Base-by-base conservation (phyloP, 2,329 filamentous ascomycete species). In the Colletotrichum gloeosporioides region DNA sequence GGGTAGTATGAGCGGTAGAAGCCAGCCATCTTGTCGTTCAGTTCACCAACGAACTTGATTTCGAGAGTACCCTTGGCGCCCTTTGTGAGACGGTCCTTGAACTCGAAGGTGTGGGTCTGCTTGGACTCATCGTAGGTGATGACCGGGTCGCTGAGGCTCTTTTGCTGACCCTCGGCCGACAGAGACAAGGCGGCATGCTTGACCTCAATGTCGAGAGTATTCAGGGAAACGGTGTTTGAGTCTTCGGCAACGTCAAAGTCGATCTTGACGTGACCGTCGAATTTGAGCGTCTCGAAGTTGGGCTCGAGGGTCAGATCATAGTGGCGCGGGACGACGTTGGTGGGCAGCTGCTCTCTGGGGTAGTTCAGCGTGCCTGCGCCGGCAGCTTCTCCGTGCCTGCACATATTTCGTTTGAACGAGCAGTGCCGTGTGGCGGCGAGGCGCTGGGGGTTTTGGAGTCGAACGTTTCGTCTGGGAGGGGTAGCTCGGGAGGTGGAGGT, bases 1-100 rank as follows among this genome's bases (percentile, higher is more conserved):
- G 97, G 98, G 89, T 96, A 99, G 8, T 95, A 98, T 2, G 96
- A 98, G 75, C 96, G 93, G 87, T 99, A 99, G 90, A 99, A 99
- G 64, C 96, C 96, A 65, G 96, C 96, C 95, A 99, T 98, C 87
- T 97, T 96, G 84, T 98, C 95, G 85, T 98, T 98, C 81, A 98
- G 88, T 59, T 89, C 90, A 55, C 96, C 96, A 12, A 91, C 93
- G 86, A 98, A 98, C 61, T 84, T 83, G 74, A 90, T 86, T 44
- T 84, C 84, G 69, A 80, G 91, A 92, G 81, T 93, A 25, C 94
- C 95, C 88, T 96, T 96, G 81, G 91, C 90, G 29, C 95, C 95
- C 78, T 94, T 94, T 27, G 92, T 85, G 77, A 99, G 88, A 63
- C 89, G 90, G 83, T 96, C 90, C 79, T 93, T 90, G 82, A 99